These are phyloP conservation scores for Suzukiozyma palmioleophila DNA, from an alignment of 1,139 yeast species.

Conservation along the genomic window DNA sequence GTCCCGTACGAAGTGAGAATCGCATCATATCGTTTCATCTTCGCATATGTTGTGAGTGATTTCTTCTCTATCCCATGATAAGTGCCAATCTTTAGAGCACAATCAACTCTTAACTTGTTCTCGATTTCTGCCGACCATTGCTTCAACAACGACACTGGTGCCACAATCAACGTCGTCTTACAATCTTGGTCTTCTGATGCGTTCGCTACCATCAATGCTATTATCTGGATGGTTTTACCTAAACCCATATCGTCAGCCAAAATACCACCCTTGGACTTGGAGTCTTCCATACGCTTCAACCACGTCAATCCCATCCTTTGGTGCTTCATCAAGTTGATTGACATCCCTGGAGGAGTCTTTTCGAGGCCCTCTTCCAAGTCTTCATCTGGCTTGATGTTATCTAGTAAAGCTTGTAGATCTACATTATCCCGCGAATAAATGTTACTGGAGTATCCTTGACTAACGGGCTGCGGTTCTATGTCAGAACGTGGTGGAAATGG, in stretches of 20 bases:
- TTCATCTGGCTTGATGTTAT: slow-evolving; percentile 65
- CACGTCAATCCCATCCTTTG: slow-evolving; percentile 84
- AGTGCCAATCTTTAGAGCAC: slow-evolving; percentile 46
- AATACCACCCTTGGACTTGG: slow-evolving; percentile 64
- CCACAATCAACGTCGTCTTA: slow-evolving; percentile 70
- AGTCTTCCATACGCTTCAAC: slow-evolving; percentile 67
- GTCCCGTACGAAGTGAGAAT: slow-evolving; percentile 79
- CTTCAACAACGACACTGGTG: slow-evolving; percentile 76
- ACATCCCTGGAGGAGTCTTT: slow-evolving; percentile 66
- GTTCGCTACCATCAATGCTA: slow-evolving; percentile 62
- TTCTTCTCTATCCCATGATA: slow-evolving; percentile 57
- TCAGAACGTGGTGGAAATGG: background rate
- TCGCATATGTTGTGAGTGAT: slow-evolving; percentile 32
- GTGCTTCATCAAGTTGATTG: slow-evolving; percentile 69
- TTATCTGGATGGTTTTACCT: slow-evolving; percentile 84
- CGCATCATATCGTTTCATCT: slow-evolving; percentile 59
- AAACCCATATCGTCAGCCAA: slow-evolving; percentile 94
- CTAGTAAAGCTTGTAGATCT: slow-evolving; percentile 51
- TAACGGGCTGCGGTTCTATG: slow-evolving; percentile 2
- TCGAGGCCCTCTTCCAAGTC: slow-evolving; percentile 40
- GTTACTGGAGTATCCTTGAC: slow-evolving; percentile 11
- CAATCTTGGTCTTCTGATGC: slow-evolving; percentile 29
- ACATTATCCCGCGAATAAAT: slow-evolving; percentile 19
- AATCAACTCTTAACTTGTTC: slow-evolving; percentile 50
- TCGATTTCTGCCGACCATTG: slow-evolving; percentile 83